Base-by-base conservation (phyloP, 2,329 filamentous ascomycete species). In the Fusarium dlaminii region DNA sequence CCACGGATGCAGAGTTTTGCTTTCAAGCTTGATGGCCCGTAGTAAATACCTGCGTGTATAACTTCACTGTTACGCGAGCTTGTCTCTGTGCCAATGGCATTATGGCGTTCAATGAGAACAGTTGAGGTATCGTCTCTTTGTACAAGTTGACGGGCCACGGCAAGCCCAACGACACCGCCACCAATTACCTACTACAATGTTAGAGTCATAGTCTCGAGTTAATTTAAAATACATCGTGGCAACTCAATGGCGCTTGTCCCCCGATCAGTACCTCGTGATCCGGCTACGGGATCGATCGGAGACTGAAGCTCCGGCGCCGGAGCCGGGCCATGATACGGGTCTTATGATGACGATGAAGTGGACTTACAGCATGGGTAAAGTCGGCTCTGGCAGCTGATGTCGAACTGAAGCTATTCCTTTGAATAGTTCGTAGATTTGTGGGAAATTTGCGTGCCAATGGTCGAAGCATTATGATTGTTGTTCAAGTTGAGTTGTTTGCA, bases 41-140 rank as follows among this genome's bases (percentile, higher is more conserved):
- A 98, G 87, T 98, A 98, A 73, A 98, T 88, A 20, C 96, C 96
- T 3, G 94, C 96, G 82, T 99, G 96, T 77, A 99, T 97, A 63
- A 98, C 96, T 88, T 98, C 95, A 79, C 93, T 96, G 85, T 98
- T 98, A 75, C 95, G 91, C 74, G 93, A 94, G 72, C 93, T 95
- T 1, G 95, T 98, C 84, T 98, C 95, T 34, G 91, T 96, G 56
- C 95, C 95, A 32, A 93, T 87, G 57, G 88, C 87, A 29, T 86
- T 83, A 85, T 98, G 93, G 32, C 93, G 90, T 83, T 98, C 95
- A 4, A 98, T 90, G 61, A 98, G 86, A 18, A 98, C 87, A 0
- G 94, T 96, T 5, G 89, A 90, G 11, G 88, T 87, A 27, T 87
- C 85, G 37, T 90, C 86, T 67, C 87, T 85, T 32, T 90, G 89